Evolutionary conservation across 768 basidiomycete genomes (phyloP), one percentile per base, ranked within the genome.

Genomic region (Kwoniella mangroviensis): DNA sequence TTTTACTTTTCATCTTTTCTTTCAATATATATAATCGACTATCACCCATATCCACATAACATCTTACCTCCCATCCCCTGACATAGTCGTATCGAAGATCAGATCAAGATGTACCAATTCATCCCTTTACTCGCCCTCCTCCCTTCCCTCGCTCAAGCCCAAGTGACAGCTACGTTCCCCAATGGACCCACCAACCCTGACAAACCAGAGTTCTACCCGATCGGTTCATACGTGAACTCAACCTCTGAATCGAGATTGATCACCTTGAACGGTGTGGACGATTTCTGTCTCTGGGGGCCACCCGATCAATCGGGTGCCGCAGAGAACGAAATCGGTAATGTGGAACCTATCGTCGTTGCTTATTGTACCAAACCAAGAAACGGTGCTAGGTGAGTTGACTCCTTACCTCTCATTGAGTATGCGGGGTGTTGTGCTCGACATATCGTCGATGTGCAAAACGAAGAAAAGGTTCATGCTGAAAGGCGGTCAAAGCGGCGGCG

Each of bases 301-400:
- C 78, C 78, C 13, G 76, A 76, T 57, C 58, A 72, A 17, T 52
- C 49, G 6, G 59, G 59, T 21, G 78, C 73, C 59, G 67, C 73
- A 34, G 73, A 74, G 26, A 73, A 65, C 53, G 49, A 72, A 63
- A 82, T 85, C 62, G 84, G 84, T 24, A 79, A 82, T 63, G 80
- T 79, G 17, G 84, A 84, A 60, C 75, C 75, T 43, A 66, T 79
- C 52, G 81, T 79, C 55, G 84, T 85, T 34, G 79, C 84, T 26
- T 85, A 83, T 75, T 85, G 84, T 79, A 80, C 82, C 45, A 77
- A 88, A 75, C 78, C 78, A 40, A 78, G 85, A 22, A 85, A 85
- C 72, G 79, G 78, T 43, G 83, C 85, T 40, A 80, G 75, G 75
- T 74, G 65, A 72, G 75, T 70, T 26, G 13, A 26, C 26, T 26